Conservation (phyloP, 75 land plant genomes). For the Pseudotsuga menziesii region DNA sequence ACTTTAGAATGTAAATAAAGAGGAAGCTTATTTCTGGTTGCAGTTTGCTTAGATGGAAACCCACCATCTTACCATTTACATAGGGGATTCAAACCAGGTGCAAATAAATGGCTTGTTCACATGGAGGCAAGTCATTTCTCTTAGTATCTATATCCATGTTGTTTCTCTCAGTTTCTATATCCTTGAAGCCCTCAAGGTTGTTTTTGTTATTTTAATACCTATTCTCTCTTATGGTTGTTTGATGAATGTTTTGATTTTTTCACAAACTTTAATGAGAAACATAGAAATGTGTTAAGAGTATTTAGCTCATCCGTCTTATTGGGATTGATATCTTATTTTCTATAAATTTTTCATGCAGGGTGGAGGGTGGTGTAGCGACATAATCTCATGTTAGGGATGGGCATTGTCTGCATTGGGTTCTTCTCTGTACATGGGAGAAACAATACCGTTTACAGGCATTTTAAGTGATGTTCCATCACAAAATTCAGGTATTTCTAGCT, state of each 20-base stretch:
- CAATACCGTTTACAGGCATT: conserved; percentile 58
- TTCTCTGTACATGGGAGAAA: conserved; percentile 48
- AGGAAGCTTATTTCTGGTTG: no score
- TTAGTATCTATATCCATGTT: no score
- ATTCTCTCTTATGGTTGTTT: neutral
- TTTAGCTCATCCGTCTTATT: neutral
- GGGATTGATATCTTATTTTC: neutral
- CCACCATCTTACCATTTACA: no score
- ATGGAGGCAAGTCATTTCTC: no score
- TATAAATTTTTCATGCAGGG: conserved; percentile 41
- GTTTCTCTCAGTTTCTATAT: neutral
- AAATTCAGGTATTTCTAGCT: conserved; percentile 57
- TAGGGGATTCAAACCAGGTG: no score
- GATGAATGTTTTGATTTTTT: neutral
- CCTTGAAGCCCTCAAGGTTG: no score
- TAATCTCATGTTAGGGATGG: conserved; percentile 47
- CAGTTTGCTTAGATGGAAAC: no score
- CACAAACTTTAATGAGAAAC: neutral
- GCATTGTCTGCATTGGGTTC: conserved; percentile 64
- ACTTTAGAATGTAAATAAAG: no score
- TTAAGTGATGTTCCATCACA: conserved; percentile 43
- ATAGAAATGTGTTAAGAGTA: no score
- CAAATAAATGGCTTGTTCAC: no score
- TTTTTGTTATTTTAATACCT: neutral
- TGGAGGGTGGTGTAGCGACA: conserved; percentile 88